phyloP scores from a whole-genome alignment of 2,329 filamentous ascomycete species.

The Cladosporium cucumerinum region DNA sequence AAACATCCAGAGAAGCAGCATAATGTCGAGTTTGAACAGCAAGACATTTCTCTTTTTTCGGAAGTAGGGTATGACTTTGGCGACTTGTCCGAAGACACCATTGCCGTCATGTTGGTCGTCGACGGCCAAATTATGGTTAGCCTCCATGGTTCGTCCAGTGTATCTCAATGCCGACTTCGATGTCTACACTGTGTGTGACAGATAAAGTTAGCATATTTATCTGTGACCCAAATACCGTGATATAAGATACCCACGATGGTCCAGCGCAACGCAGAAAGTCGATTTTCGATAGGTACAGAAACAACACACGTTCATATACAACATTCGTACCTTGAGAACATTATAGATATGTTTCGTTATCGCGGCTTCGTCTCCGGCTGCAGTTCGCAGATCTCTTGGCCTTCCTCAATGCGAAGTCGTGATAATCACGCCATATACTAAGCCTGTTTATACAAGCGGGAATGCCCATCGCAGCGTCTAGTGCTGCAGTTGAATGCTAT shows the following conservation, averaged over 20 bases:
- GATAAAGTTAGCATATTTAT: neutral
- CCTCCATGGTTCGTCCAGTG: neutral
- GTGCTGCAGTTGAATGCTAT: neutral
- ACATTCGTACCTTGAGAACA: neutral
- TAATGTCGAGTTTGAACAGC: conserved; percentile 7
- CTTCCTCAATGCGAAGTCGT: neutral
- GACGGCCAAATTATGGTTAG: neutral
- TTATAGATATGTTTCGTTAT: neutral
- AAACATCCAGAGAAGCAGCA: conserved; percentile 8
- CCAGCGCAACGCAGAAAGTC: neutral
- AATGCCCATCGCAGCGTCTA: neutral
- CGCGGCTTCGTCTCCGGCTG: neutral
- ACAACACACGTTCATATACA: neutral
- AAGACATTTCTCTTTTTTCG: neutral
- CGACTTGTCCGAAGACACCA: neutral
- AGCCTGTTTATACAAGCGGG: neutral
- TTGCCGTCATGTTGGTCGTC: neutral
- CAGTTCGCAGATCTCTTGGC: neutral
- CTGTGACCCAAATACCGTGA: neutral
- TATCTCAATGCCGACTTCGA: neutral
- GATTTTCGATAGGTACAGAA: neutral
- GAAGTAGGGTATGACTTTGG: neutral
- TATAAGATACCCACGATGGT: neutral
- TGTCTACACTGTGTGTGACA: neutral
- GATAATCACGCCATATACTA: conserved; percentile 2